phyloP scores from a whole-genome alignment of 805 yeast species.

The Sugiyamaella marilandica region DNA sequence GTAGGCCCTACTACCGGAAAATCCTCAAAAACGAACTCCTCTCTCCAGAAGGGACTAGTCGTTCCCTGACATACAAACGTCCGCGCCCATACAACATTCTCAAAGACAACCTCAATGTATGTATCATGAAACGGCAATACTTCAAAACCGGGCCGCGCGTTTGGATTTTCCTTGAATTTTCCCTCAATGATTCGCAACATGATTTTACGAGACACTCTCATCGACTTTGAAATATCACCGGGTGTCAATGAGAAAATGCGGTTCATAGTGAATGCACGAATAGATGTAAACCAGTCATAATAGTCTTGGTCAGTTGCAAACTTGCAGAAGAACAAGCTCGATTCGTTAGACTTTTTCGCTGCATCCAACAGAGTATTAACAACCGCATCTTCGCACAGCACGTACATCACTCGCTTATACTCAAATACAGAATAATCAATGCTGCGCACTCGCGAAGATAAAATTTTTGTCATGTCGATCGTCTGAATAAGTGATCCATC shows the following conservation, averaged over 20 bases:
- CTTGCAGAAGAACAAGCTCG: constrained; percentile 19
- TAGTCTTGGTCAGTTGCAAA: constrained; percentile 25
- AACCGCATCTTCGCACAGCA: constrained; percentile 9
- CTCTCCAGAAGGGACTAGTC: constrained; percentile 75
- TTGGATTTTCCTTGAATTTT: constrained; percentile 5
- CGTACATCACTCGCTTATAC: constrained; percentile 14
- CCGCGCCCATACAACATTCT: constrained; percentile 73
- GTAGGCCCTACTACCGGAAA: constrained; percentile 46
- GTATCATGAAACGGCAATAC: constrained; percentile 24
- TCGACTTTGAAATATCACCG: constrained; percentile 13
- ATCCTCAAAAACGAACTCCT: constrained; percentile 56
- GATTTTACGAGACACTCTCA: constrained; percentile 18
- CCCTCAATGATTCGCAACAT: constrained; percentile 20
- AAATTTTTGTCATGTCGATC: constrained; percentile 17
- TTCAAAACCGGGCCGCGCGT: constrained; percentile 7
- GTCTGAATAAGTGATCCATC: constrained; percentile 17
- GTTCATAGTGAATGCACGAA: constrained; percentile 25
- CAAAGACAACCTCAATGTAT: constrained; percentile 67
- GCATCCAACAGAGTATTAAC: constrained; percentile 3
- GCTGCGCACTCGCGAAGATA: constrained; percentile 19
- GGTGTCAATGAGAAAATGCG: constrained; percentile 25
- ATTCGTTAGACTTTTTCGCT: constrained; percentile 3
- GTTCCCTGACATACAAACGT: constrained; percentile 57
- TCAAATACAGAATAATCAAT: constrained; percentile 21
- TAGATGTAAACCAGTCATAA: constrained; percentile 32